These are phyloP conservation scores for Myotisia sp. DNA, from an alignment of 2,329 filamentous ascomycete species.

Conservation along the genomic window DNA sequence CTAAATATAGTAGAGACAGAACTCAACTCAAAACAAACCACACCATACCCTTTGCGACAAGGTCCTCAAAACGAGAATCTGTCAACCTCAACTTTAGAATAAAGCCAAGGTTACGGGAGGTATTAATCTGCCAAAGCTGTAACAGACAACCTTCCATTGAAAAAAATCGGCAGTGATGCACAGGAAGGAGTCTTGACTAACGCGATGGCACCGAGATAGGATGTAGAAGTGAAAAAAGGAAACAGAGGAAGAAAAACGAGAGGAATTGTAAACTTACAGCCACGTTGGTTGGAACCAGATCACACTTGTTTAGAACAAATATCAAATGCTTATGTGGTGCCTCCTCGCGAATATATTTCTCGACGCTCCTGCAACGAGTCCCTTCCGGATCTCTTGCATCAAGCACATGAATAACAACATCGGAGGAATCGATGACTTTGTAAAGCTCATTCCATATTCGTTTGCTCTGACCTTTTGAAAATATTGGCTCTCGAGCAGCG, in stretches of 20 bases:
- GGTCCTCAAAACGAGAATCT: constrained; percentile 75
- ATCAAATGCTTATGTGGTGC: constrained; percentile 92
- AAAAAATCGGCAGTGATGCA: constrained; percentile 8
- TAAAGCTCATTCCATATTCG: constrained; percentile 94
- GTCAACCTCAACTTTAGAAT: constrained; percentile 52
- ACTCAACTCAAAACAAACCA: constrained; percentile 98
- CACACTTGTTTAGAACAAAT: constrained; percentile 81
- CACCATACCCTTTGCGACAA: constrained; percentile 57
- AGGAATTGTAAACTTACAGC: constrained; percentile 57
- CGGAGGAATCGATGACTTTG: constrained; percentile 89
- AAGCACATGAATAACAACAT: constrained; percentile 88
- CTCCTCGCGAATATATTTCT: constrained; percentile 87
- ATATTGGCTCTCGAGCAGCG: constrained; percentile 68
- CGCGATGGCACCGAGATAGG: constrained; percentile 38
- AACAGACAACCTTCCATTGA: constrained; percentile 82
- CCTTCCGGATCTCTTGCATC: constrained; percentile 82
- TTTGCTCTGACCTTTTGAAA: constrained; percentile 88
- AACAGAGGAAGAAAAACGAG: constrained; percentile 16
- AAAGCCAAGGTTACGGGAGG: constrained; percentile 52
- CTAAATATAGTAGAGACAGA: constrained; percentile 51
- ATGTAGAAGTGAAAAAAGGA: constrained; percentile 2
- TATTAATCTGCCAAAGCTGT: constrained; percentile 96
- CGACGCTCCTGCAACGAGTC: constrained; percentile 74
- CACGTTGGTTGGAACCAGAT: constrained; percentile 80
- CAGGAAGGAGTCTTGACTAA: constrained; percentile 75